Base-by-base conservation (phyloP, 306 rosid genomes). In the Inga oerstediana region DNA sequence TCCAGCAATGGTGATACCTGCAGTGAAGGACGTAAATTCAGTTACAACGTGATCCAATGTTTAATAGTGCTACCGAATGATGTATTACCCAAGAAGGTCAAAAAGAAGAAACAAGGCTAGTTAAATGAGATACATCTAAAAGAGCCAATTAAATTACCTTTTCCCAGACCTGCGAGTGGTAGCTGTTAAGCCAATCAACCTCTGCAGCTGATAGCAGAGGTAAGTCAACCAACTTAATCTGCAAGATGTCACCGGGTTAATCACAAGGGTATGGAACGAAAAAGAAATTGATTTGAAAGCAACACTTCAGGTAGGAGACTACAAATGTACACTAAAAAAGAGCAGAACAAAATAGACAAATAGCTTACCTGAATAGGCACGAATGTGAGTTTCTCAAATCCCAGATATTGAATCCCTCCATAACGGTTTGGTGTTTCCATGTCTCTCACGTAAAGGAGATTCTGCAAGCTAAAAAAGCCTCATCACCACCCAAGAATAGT, bases 121-220 rank as follows among this genome's bases (percentile, higher is more conserved):
- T 54, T 16, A 58, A 20, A 58, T n/a, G 41, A 5, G 27, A 13
- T 22, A 1, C 66, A 22, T 44, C 58, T 12, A 66, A 13, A 65
- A 34, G 27, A 73, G 74, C 35, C 76, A 82, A 44, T 70, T 69
- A 77, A 73, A 61, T 15, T 83, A 96, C 99, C 98, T 96, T 96
- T 81, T 91, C 97, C 98, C 99, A 93, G 72, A 93, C 97, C 83
- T 87, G 88, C 35, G 92, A 91, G 87, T 96, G 98, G 86, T 93
- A 96, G 72, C 89, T 88, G 78, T 96, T 85, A 45, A 96, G 92
- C 98, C 98, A 93, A 80, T 90, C 86, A 51, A 92, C 74, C 80
- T 96, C 99, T 62, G 76, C 83, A 44, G 64, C 85, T 15, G 97
- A 96, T 67, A 96, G 92, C 92, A 92, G 89, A 85, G 94, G 84